Base-by-base conservation (phyloP, 116 monocot species). In the Papilionanthe hybrid region DNA sequence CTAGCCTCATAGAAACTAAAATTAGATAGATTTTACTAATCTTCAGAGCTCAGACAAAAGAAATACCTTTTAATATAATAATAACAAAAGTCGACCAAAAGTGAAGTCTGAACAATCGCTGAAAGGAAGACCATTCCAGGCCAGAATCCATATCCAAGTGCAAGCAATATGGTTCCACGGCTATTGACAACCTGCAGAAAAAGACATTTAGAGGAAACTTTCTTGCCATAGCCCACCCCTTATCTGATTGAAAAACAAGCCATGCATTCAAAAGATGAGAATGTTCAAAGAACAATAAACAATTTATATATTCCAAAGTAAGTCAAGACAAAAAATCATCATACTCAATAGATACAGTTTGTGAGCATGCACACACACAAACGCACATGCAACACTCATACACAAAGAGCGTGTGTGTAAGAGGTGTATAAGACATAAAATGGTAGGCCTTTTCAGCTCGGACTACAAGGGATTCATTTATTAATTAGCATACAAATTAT, bases 1-100 rank as follows among this genome's bases (percentile, higher is more conserved):
- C 1, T 11, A 49, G 49, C 9, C 6, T 48, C 10, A 10, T 0
- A 49, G 49, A 11, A 49, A 11, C 49, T 18, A 13, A 3, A 53
- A 53, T 53, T 4, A 12, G 15, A 53, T 53, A 53, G 12, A 53
- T 53, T 12, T 53, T 53, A 15, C 15, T 2, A 3, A 53, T 18
- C 12, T 53, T 53, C 3, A 13, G 50, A 50, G 50, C 50, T 50
- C 50, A 50, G 13, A 50, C 2, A 22, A 9, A n/a, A n/a, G 53
- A 20, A 49, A 55, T 83, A 87, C 88, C 88, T 88, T 73, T 88
- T 88, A 32, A 80, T 79, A 65, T 88, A 88, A 79, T 88, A 88
- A 77, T 88, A 88, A 50, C 85, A 88, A 75, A 88, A 88, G 67
- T 88, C 88, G 0, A 80, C 80, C 50, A 85, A 82, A 58, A 88